A percentile compares a stretch with the other conserved stretches of the same genome.
Conservation (phyloP, 495 filamentous ascomycete species). For the Hypoxylon lenormandii region DNA sequence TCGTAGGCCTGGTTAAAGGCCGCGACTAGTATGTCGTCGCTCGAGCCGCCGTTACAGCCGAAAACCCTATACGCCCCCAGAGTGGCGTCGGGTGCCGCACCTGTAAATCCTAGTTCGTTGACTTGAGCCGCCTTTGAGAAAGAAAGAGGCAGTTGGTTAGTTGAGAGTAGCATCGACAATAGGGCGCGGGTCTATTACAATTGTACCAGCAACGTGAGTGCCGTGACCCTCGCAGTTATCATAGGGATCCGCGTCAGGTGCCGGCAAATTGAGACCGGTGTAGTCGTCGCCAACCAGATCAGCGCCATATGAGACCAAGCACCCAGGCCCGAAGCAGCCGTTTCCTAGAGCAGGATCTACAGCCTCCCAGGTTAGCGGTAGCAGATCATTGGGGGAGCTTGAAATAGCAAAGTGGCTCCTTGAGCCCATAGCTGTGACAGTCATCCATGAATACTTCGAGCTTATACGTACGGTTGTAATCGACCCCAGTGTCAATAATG, state of each 20-base stretch:
- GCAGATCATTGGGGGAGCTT: too few relatives aligned
- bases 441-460: too few relatives aligned
- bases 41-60: conserved; percentile 62
- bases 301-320: conserved; percentile 65
- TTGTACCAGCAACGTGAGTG: conserved; percentile 65
- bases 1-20: conserved; percentile 69
- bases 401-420: too few relatives aligned
- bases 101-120: conserved; percentile 65
- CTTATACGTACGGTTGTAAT: too few relatives aligned
- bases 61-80: conserved; percentile 69
- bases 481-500: conserved; percentile 60
- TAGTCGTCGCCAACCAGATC: conserved; percentile 67
- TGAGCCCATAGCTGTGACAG: too few relatives aligned
- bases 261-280: conserved; percentile 55
- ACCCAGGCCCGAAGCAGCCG: conserved; percentile 64
- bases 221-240: conserved; percentile 62
- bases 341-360: conserved; percentile 69
- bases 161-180: too few relatives aligned
- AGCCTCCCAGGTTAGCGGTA: conserved; percentile 13
- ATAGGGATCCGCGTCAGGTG: conserved; percentile 61
- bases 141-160: too few relatives aligned
- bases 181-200: conserved; percentile 45
- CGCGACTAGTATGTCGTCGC: conserved; percentile 66
- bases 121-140: conserved; percentile 54
- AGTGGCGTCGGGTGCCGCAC: conserved; percentile 66